phyloP scores from a whole-genome alignment of 1,139 yeast genomes.

The Suhomyces kunorum region DNA sequence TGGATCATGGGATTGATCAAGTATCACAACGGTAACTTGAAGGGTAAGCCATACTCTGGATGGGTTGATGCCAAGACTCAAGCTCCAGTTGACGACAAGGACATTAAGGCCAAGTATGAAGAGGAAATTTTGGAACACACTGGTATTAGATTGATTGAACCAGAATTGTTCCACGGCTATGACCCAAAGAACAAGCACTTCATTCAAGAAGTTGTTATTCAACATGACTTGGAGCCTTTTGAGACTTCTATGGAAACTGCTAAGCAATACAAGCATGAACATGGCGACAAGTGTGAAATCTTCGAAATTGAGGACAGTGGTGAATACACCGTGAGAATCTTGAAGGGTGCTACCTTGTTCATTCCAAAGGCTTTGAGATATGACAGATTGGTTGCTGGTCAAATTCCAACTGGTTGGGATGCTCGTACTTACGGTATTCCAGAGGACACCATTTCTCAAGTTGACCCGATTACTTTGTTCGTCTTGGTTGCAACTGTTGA shows the following conservation, averaged over 20 bases:
- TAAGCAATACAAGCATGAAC: slow-evolving; percentile 88
- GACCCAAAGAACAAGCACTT: slow-evolving; percentile 91
- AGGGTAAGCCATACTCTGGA: slow-evolving; percentile 87
- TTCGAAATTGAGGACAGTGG: slow-evolving; percentile 88
- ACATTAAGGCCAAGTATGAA: slow-evolving; percentile 89
- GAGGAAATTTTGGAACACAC: slow-evolving; percentile 83
- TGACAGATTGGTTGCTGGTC: slow-evolving; percentile 97
- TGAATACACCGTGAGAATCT: slow-evolving; percentile 84
- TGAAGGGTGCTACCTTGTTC: slow-evolving; percentile 88
- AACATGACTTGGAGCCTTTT: slow-evolving; percentile 94
- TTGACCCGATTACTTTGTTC: slow-evolving; percentile 90
- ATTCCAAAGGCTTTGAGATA: slow-evolving; percentile 96
- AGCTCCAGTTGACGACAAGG: slow-evolving; percentile 92
- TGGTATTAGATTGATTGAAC: slow-evolving; percentile 96
- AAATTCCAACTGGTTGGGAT: slow-evolving; percentile 98
- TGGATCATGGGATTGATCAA: slow-evolving; percentile 99
- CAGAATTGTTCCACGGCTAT: slow-evolving; percentile 90
- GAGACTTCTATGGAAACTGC: slow-evolving; percentile 96
- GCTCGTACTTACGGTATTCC: slow-evolving; percentile 93
- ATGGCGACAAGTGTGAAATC: slow-evolving; percentile 90
- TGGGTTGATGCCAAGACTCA: slow-evolving; percentile 97
- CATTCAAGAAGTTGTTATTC: slow-evolving; percentile 92
- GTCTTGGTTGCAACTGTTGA: slow-evolving; percentile 94
- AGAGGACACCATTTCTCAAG: slow-evolving; percentile 90
- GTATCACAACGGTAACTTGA: slow-evolving; percentile 89